These are phyloP conservation scores for Knufia petricola DNA, from an alignment of 2,329 filamentous ascomycete species.

Conservation along the genomic window DNA sequence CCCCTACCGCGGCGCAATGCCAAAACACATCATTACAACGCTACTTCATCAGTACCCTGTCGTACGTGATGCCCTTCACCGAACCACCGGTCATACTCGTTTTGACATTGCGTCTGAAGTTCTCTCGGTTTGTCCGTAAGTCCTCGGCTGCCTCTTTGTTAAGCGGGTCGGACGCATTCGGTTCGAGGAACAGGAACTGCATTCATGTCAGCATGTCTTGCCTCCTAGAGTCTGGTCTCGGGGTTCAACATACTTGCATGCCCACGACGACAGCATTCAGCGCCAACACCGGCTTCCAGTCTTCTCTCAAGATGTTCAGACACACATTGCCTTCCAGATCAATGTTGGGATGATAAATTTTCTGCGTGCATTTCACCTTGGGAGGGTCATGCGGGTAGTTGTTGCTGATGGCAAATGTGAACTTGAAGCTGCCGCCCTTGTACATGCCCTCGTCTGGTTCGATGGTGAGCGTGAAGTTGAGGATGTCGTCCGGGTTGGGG, in stretches of 20 bases:
- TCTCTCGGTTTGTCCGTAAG: constrained; percentile 71
- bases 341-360: constrained; percentile 99
- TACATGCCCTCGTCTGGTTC: constrained; percentile 59
- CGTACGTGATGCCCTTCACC: constrained; percentile 64
- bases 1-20: not conserved
- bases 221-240: constrained; percentile 5
- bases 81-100: constrained; percentile 70
- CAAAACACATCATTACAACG: not conserved
- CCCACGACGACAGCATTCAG: constrained; percentile 94
- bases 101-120: constrained; percentile 85
- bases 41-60: constrained; percentile 57
- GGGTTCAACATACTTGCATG: constrained; percentile 55
- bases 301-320: constrained; percentile 90
- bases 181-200: constrained; percentile 93
- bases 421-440: constrained; percentile 76
- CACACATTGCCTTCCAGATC: constrained; percentile 97
- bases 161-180: constrained; percentile 91
- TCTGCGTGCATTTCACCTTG: constrained; percentile 93
- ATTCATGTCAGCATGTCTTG: constrained; percentile 7
- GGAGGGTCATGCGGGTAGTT: constrained; percentile 96
- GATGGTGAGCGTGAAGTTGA: constrained; percentile 44
- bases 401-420: constrained; percentile 84
- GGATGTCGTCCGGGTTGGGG: constrained; percentile 47
- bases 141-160: constrained; percentile 98
- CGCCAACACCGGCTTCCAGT: constrained; percentile 98